These are phyloP conservation scores for Cucurbita maxima DNA, from an alignment of 306 rosid species.

Conservation along the genomic window DNA sequence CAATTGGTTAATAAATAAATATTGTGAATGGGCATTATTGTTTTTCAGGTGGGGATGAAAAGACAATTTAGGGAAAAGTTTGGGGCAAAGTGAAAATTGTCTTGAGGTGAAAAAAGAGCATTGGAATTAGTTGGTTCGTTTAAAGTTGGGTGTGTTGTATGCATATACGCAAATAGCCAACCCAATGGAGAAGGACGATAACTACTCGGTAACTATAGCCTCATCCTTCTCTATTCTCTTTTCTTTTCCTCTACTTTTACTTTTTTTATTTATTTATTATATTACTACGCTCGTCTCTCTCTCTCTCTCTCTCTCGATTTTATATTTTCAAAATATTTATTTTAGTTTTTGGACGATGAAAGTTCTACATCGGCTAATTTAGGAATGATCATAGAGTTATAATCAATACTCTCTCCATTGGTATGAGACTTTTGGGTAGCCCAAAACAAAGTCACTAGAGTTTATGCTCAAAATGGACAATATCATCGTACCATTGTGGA, in stretches of 20 bases:
- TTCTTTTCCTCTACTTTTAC: background rate
- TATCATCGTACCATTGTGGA: too few relatives aligned
- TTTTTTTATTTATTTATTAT: too few relatives aligned
- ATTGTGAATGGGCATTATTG: background rate
- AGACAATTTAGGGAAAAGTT: background rate
- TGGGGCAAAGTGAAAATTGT: background rate
- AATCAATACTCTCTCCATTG: too few relatives aligned
- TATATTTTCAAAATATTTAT: background rate
- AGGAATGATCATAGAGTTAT: too few relatives aligned
- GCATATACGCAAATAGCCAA: conserved; percentile 13
- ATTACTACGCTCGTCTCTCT: too few relatives aligned
- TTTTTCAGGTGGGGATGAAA: background rate
- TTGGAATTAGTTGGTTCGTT: conserved; percentile 18
- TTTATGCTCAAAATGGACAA: too few relatives aligned
- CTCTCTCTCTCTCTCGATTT: background rate
- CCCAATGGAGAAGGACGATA: conserved; percentile 54
- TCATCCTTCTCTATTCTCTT: background rate
- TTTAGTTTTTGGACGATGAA: background rate
- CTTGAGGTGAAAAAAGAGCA: conserved; percentile 7
- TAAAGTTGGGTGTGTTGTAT: conserved; percentile 10
- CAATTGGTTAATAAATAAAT: too few relatives aligned
- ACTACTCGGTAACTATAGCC: conserved; percentile 38
- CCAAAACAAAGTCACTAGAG: too few relatives aligned
- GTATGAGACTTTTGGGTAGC: too few relatives aligned
- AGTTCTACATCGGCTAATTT: too few relatives aligned